Evolutionary conservation across 768 basidiomycete genomes (phyloP).

Genomic region (Suillus lakei): DNA sequence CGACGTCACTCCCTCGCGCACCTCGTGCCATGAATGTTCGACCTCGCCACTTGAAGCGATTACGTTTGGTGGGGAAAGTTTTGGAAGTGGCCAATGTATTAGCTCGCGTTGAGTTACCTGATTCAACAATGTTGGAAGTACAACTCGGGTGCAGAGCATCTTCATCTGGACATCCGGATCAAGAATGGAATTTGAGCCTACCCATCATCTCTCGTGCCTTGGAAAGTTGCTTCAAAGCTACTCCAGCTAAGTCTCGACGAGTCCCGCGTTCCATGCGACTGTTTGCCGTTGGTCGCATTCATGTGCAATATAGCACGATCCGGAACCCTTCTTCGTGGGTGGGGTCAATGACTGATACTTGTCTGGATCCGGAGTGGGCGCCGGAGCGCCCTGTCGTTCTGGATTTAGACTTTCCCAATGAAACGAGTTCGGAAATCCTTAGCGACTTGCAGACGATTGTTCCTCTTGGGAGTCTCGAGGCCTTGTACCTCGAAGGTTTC

Average conservation of each 20-base stretch:
- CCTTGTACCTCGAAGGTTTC: not conserved
- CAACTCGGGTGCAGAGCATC: not conserved
- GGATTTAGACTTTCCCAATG: not conserved
- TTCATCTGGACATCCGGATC: not conserved
- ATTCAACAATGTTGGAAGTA: not conserved
- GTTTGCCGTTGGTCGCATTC: not conserved
- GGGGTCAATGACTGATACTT: not conserved
- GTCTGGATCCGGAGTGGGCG: not conserved
- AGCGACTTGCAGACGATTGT: not conserved
- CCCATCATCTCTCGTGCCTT: conserved; percentile 1
- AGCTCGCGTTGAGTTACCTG: not conserved
- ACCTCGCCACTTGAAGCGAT: not conserved
- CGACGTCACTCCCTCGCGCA: not conserved
- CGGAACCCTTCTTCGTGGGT: not conserved
- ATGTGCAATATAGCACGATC: not conserved
- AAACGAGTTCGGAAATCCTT: not conserved
- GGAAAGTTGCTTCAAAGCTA: not conserved
- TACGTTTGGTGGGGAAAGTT: not conserved
- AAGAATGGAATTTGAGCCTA: not conserved
- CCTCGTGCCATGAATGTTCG: not conserved
- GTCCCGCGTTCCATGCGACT: not conserved
- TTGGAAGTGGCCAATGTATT: not conserved
- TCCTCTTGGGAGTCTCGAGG: not conserved
- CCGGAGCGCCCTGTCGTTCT: not conserved
- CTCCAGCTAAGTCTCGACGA: not conserved